Evolutionary conservation across 108 stramenopile genomes (phyloP), one percentile per base, ranked within the genome.

Genomic region (Stephanodiscus triporus): DNA sequence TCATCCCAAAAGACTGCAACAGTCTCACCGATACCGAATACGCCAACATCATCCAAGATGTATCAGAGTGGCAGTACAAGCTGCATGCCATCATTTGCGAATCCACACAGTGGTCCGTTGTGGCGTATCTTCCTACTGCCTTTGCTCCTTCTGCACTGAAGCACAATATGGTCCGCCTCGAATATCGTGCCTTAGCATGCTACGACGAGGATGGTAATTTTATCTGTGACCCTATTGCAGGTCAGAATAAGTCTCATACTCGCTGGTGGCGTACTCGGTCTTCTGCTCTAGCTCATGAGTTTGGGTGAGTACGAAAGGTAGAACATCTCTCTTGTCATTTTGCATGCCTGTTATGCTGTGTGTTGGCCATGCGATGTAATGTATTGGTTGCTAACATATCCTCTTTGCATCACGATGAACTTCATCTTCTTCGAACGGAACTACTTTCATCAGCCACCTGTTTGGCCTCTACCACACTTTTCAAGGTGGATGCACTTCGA

Each of bases 191-290:
- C 53, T 9, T 67, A n/a, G 66, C 66, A 34, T 67, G 66, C 19
- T 67, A 67, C 66, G 30, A 67, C 30, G 66, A 50, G 7, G 30
- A 67, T 8, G 30, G 30, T 6, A 1, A 50, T 19, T 67, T 50
- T 24, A 45, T 67, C 0, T 67, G 66, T 19, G 66, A 50, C 9
- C 66, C 22, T 19, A 67, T 19, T 19, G 19, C 19, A 9, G 66
- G 66, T 9, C 19, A 50, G 51, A 67, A 67, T 19, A 48, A 49
- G 30, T 67, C 66, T 19, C 66, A 67, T 24, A 54, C 66, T 34
- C 66, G 66, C n/a, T 67, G 66, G 66, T 67, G 66, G 66, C 47
- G 47, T 2, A 67, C 66, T 47, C 32, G 66, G 20, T 67, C 66
- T 0, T 1, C 47, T n/a, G 47, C 4, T 17, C 66, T 67, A 20